Base-by-base conservation (phyloP, 73 alveolate genomes). In the Symbiodinium natans region DNA sequence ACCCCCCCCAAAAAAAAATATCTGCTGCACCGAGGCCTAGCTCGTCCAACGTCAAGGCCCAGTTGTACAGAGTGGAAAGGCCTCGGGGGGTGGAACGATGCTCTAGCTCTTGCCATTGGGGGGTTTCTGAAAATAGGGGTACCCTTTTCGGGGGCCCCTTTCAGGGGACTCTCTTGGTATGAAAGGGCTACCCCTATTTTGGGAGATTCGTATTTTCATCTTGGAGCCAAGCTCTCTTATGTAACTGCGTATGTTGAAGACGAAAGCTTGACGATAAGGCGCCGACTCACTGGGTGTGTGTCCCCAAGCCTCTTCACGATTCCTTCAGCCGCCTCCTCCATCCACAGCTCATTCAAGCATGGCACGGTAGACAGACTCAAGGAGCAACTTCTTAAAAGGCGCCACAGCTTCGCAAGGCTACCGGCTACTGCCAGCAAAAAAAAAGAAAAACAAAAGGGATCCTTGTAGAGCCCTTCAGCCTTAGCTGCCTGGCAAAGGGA, bases 41-140 rank as follows among this genome's bases (percentile, higher is more conserved):
- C 40, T 71, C 97, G 48, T 90, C 97, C 97, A 90, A 42, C 19
- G 97, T 68, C 89, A 90, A 38, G 3, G 89, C 97, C 97, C 97
- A 90, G 77, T 90, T 90, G 97, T 90, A 90, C 52, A 90, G 77
- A 1, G 97, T 90, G 9, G 97, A 90, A 75, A 90, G 75, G 54
- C 97, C 97, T 83, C 90, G 8, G 85, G 11, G 29, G 3, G 85
- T n/a, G n/a, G n/a, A 52, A 29, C 71, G 25, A 52, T 15, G 71
- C 71, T 52, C 71, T 29, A 52, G n/a, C 71, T 52, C 71, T 13
- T 21, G 71, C 23, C 71, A 23, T 52, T n/a, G n/a, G n/a, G n/a
- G n/a, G n/a, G n/a, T n/a, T n/a, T n/a, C n/a, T n/a, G n/a, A n/a
- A n/a, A n/a, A n/a, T n/a, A n/a, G n/a, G n/a, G n/a, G n/a, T n/a